Evolutionary conservation across 177 flowering plant genomes (phyloP), one percentile per base, ranked within the genome.

Genomic region (Vitis hybrid): DNA sequence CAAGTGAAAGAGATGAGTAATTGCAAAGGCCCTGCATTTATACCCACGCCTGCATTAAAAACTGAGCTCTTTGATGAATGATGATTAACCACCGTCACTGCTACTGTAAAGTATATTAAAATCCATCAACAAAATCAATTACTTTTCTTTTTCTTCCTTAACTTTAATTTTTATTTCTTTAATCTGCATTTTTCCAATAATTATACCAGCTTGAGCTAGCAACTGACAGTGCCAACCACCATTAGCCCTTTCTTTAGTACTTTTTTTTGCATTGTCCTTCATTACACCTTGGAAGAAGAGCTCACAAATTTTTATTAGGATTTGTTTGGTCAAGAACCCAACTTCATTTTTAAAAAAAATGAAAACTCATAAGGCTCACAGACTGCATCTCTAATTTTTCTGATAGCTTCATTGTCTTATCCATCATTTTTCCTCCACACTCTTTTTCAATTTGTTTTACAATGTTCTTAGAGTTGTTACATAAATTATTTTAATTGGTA

Each of bases 21-120:
- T 61, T 66, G 85, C 77, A 81, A 86, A 83, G 86, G 79, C 50
- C 74, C 82, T 84, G 86, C 86, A 86, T 92, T 84, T 92, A 92
- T 92, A 88, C 84, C 83, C 95, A 92, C 95, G 95, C 97, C 83
- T 86, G 86, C 89, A 85, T 92, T 50, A 84, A 85, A 82, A 89
- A 84, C 66, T 79, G 98, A 82, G 93, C 93, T 82, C 77, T 91
- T 39, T 39, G 45, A 39, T 39, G 45, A 39, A 39, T 90, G 91
- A 90, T 89, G 88, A 85, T 90, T 89, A 92, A 89, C 98, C 91
- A 91, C 95, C 92, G 94, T 82, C 92, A 88, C 88, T 88, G 88
- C 88, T 73, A 80, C 85, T 77, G 83, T 79, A 76, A 77, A 82
- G 79, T 68, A 78, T 63, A 39, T 39, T 39, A 39, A 39, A 39